Percentiles rank a stretch among this genome's conserved stretches.
These are phyloP conservation scores for Cytospora piceae DNA, from an alignment of 2,329 filamentous ascomycete species.

Conservation along the genomic window DNA sequence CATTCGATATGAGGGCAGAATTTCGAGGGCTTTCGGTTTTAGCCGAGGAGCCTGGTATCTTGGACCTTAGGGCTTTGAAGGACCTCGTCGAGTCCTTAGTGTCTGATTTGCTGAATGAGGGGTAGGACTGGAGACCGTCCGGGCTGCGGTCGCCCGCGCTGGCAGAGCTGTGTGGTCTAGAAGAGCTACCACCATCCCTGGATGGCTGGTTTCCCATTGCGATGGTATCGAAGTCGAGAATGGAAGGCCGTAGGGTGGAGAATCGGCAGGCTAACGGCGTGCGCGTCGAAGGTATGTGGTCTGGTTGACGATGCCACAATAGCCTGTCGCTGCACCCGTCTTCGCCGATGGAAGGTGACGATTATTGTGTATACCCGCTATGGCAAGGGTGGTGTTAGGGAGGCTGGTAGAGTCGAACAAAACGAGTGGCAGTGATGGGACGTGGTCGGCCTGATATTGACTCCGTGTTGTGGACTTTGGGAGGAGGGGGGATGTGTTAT, in stretches of 20 bases:
- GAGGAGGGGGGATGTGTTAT: slow-evolving; percentile 34
- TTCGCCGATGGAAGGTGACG: slow-evolving; percentile 33
- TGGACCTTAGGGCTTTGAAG: slow-evolving; percentile 81
- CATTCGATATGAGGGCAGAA: slow-evolving; percentile 69
- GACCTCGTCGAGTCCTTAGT: slow-evolving; percentile 92
- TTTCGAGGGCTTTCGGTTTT: slow-evolving; percentile 81
- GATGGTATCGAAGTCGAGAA: slow-evolving; percentile 31
- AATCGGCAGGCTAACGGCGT: slow-evolving; percentile 39
- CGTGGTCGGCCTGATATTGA: slow-evolving; percentile 48
- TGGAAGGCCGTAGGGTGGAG: slow-evolving; percentile 27
- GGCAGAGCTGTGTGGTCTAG: slow-evolving; percentile 54
- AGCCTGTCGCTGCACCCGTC: slow-evolving; percentile 44
- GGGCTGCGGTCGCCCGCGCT: slow-evolving; percentile 46
- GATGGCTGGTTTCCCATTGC: slow-evolving; percentile 78
- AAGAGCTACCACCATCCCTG: slow-evolving; percentile 54
- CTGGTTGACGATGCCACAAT: slow-evolving; percentile 39
- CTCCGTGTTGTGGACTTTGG: slow-evolving; percentile 51
- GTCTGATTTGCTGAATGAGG: slow-evolving; percentile 89
- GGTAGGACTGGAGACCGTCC: slow-evolving; percentile 78
- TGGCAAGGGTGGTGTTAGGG: slow-evolving; percentile 46
- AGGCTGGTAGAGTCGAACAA: slow-evolving; percentile 57
- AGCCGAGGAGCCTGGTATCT: slow-evolving; percentile 72
- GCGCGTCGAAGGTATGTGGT: slow-evolving; percentile 42
- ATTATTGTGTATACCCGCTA: slow-evolving; percentile 33
- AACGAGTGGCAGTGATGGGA: slow-evolving; percentile 48